These are phyloP conservation scores for Boletus tylopilopsis DNA, from an alignment of 768 basidiomycete species.

Conservation along the genomic window DNA sequence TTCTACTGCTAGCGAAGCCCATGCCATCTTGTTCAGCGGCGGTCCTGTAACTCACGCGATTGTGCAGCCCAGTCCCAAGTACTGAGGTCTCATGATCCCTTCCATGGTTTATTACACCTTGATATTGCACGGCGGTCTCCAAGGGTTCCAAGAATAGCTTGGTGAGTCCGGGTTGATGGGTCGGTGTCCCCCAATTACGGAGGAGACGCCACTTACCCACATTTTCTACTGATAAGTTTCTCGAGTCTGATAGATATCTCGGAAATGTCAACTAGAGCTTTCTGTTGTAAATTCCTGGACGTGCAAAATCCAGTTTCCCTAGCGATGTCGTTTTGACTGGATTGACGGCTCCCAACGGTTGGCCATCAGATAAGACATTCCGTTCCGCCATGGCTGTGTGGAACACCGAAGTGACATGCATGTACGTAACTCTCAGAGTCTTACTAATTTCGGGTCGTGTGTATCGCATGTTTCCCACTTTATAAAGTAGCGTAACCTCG, in stretches of 20 bases:
- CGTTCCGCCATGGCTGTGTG: constrained; percentile 2
- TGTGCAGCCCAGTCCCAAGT: too few relatives aligned
- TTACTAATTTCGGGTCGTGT: constrained; percentile 17
- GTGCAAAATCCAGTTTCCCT: background rate
- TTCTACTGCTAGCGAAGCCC: background rate
- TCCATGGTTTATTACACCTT: too few relatives aligned
- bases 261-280: background rate
- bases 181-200: constrained; percentile 2
- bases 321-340: background rate
- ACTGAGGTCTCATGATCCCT: background rate
- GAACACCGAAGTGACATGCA: constrained; percentile 8
- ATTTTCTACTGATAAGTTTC: background rate
- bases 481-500: constrained; percentile 20
- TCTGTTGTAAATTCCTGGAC: too few relatives aligned
- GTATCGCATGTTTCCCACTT: constrained; percentile 16
- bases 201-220: background rate
- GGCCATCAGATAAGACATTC: background rate
- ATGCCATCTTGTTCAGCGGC: background rate
- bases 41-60: too few relatives aligned
- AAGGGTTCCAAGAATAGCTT: constrained; percentile 8
- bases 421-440: constrained; percentile 16
- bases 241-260: background rate
- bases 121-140: background rate
- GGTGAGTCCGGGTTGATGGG: background rate
- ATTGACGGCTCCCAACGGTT: background rate